Evolutionary conservation across 345 rosid species (phyloP), one percentile per base, ranked within the genome.

Genomic region (Gossypium herbaceum): DNA sequence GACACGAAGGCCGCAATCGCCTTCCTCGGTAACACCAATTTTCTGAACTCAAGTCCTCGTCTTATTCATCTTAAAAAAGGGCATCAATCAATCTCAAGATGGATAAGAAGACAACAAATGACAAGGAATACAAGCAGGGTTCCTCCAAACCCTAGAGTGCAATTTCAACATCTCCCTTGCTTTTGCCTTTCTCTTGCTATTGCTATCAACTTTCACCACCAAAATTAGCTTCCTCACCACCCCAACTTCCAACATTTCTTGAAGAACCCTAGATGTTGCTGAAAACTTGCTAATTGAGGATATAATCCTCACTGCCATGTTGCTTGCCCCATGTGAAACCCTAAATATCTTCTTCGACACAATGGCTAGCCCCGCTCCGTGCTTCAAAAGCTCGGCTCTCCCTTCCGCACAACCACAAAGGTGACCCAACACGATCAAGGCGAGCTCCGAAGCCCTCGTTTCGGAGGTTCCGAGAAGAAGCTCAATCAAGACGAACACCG

Each of bases 341-440:
- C 88, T 79, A 4, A 87, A 84, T 50, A 89, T 84, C 72, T 86
- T 89, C 88, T 89, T 89, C 8, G 93, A 83, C 41, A 87, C 89
- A 6, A 85, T 68, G 1, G 93, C 91, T 4, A 89, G 45, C 25
- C 93, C 93, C 0, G 83, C 93, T 9, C 79, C 88, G 25, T 89
- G 91, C 13, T 75, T 80, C 81, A 89, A 51, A 43, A 89, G 22
- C 85, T 89, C 90, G 15, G 87, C 86, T 69, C 93, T 60, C 54
- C 93, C 91, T 43, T 89, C 90, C 0, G 93, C 93, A 2, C 88
- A 86, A 0, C 90, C 82, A 16, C 93, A 86, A 1, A 87, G 81
- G 54, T 82, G 85, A 75, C 84, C 88, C 71, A 85, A 64, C 45
- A 79, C 81, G 0, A 65, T 45, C 19, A 91, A 63, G 10, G 25